Evolutionary conservation across 257 asterid species (phyloP), one percentile per base, ranked within the genome.

Genomic region (Solanum piurae): DNA sequence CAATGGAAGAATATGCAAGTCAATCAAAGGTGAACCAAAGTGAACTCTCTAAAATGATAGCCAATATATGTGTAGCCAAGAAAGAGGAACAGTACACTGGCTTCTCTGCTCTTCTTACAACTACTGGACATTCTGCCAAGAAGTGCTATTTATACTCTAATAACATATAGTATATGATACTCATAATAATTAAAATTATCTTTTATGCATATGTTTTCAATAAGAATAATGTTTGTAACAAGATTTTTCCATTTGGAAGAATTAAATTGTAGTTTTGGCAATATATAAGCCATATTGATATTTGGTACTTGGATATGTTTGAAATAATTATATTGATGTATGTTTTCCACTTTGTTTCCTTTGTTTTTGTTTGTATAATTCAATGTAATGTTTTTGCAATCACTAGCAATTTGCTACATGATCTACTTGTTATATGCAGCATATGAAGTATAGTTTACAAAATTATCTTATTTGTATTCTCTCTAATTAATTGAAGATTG

Each of bases 91-190:
- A 46, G 11, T 83, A 87, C 83, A 77, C 42, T 44, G 88, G 91
- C 4, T 87, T 84, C 31, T 64, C 89, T 84, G 83, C 86, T 16
- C 18, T 42, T 27, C 84, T 33, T 33, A 87, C 88, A 9, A 84
- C 86, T 27, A 71, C 87, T 25, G 87, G 84, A 60, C 83, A 84
- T 76, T 89, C 91, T 62, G 84, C 75, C 34, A 89, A 89, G 86
- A 84, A 87, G 44, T 25, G 85, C 20, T 89, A 87, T 84, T 46
- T 89, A 75, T 89, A 89, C 69, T 89, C 37, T 49, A 87, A 66
- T n/a, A 64, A 23, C 20, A 23, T 12, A 25, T 77, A 12, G 46
- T 40, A 25, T 60, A 21, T 60, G 68, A 60, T 60, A 1, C 3
- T 6, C 21, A 52, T 3, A n/a, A 38, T 12, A 23, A 74, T 74